phyloP scores from a whole-genome alignment of 352 stramenopile genomes.

The Phytophthora tentaculata region DNA sequence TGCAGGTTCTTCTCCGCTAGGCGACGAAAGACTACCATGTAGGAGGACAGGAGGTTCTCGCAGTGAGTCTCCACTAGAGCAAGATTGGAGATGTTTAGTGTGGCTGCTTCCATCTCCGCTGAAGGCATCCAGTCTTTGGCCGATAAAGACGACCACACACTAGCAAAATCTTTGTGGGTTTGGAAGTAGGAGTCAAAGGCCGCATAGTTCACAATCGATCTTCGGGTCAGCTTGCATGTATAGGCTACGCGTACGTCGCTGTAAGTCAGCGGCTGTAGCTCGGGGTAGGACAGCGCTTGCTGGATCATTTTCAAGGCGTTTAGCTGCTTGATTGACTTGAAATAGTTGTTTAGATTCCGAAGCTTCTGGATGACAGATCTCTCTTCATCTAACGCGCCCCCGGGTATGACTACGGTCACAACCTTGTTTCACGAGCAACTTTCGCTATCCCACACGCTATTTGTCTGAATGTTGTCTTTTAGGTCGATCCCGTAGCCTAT shows the following conservation, averaged over 20 bases:
- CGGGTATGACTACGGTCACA: neutral
- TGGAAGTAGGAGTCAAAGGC: neutral
- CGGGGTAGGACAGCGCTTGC: neutral
- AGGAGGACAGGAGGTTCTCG: neutral
- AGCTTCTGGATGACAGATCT: neutral
- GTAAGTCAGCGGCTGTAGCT: neutral
- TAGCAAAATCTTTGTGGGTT: neutral
- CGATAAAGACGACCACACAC: neutral
- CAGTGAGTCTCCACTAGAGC: slow-evolving; percentile 6
- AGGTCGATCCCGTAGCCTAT: neutral
- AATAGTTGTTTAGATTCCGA: neutral
- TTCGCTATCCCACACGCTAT: neutral
- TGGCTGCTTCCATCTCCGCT: slow-evolving; percentile 3
- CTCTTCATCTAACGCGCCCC: neutral
- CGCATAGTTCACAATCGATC: neutral
- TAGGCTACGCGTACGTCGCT: neutral
- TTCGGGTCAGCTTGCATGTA: neutral
- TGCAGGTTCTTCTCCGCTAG: slow-evolving; percentile 6
- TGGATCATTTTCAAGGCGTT: neutral
- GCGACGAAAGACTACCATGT: slow-evolving; percentile 8
- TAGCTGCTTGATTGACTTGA: neutral
- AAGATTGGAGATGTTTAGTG: slow-evolving; percentile 7
- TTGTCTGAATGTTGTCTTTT: neutral
- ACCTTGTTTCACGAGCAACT: slow-evolving; percentile 4
- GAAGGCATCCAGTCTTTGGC: neutral